phyloP scores from a whole-genome alignment of 352 stramenopile genomes.

The Blastocystis sp. region DNA sequence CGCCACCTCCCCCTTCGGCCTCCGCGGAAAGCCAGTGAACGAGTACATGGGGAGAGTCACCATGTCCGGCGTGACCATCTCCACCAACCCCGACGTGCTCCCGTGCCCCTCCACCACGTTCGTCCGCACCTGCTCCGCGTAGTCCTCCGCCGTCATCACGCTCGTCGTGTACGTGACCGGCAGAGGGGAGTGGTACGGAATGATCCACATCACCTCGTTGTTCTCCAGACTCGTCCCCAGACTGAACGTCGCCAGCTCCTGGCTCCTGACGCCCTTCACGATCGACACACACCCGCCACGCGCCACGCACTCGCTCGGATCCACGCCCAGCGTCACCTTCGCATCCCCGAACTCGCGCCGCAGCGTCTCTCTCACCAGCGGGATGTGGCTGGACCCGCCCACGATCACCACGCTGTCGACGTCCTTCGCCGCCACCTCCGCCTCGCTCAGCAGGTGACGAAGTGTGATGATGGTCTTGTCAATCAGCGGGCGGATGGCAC shows the following conservation, averaged over 20 bases:
- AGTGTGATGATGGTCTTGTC: constrained; percentile 95
- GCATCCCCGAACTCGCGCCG: constrained; percentile 97
- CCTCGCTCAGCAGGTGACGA: constrained; percentile 90
- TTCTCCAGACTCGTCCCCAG: not conserved
- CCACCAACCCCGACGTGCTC: not conserved
- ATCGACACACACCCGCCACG: constrained; percentile 82
- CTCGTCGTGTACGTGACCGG: not conserved
- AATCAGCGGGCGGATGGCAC: constrained; percentile 73
- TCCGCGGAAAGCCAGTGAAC: not conserved
- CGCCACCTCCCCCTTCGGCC: not conserved
- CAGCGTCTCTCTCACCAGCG: constrained; percentile 91
- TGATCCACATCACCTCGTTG: constrained; percentile 30
- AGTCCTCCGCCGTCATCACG: not conserved
- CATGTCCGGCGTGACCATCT: not conserved
- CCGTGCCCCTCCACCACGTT: constrained; percentile 4
- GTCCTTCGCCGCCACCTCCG: constrained; percentile 88
- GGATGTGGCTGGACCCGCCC: constrained; percentile 95
- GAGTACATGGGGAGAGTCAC: not conserved
- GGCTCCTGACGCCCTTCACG: not conserved
- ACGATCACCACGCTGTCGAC: constrained; percentile 98
- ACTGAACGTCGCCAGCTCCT: constrained; percentile 23
- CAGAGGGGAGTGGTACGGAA: not conserved
- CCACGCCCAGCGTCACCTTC: constrained; percentile 85
- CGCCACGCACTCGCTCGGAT: constrained; percentile 96
- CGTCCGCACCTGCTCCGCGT: not conserved